Percentiles rank a stretch among this genome's conserved stretches.
These are phyloP conservation scores for Rhizophlyctis rosea DNA, from an alignment of 192 early-diverging fungal genomes.

Conservation along the genomic window DNA sequence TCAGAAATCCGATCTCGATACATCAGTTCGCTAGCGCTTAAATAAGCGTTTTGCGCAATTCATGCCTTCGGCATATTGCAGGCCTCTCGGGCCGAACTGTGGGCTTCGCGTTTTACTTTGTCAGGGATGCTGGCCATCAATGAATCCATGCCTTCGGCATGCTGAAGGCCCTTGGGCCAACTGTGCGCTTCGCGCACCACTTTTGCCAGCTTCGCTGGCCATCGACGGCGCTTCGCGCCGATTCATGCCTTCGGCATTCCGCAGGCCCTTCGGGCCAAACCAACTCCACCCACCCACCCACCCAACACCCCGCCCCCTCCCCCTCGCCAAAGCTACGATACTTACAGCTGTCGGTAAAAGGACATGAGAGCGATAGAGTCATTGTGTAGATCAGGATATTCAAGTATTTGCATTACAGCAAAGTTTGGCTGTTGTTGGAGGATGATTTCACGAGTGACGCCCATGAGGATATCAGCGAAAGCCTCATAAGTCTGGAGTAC, in stretches of 20 bases:
- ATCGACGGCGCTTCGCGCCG: too few species aligned
- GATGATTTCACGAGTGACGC: conserved; percentile 55
- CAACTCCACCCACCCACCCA: too few species aligned
- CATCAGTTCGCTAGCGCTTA: conserved; percentile 10
- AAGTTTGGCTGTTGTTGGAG: conserved; percentile 43
- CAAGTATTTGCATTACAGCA: conserved; percentile 33
- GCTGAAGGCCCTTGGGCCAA: too few species aligned
- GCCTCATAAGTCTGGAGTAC: conserved; percentile 70
- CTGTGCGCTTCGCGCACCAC: too few species aligned
- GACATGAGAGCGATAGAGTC: conserved; percentile 62
- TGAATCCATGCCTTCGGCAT: too few species aligned
- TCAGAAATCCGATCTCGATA: conserved; percentile 3
- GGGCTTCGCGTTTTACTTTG: too few species aligned
- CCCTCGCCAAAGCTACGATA: conserved; percentile 12
- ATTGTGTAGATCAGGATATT: conserved; percentile 58
- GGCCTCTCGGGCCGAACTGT: too few species aligned
- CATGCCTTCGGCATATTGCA: too few species aligned
- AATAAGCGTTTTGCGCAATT: conserved; percentile 6
- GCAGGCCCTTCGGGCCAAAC: too few species aligned
- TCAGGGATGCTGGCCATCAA: too few species aligned
- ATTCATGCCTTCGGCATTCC: too few species aligned
- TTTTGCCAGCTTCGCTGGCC: too few species aligned
- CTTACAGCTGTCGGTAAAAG: conserved; percentile 64
- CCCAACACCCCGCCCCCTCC: background rate
- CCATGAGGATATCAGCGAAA: conserved; percentile 68